Conservation (phyloP, 2,329 filamentous ascomycete species). For the Penicillium sp. region DNA sequence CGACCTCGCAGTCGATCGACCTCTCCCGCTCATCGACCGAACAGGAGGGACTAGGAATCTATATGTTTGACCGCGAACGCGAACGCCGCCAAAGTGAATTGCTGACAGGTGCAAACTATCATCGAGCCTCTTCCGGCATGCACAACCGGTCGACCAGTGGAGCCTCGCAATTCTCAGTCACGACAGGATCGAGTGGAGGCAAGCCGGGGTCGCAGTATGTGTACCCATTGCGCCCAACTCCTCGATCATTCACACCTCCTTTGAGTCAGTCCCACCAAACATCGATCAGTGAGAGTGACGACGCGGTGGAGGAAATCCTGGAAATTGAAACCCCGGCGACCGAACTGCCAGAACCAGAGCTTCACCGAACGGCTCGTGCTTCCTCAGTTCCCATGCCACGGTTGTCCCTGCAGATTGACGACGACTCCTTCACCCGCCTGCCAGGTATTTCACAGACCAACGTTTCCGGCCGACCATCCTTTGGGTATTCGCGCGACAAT, state of each 20-base stretch:
- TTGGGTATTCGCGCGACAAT: constrained; percentile 55
- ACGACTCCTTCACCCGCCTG: constrained; percentile 51
- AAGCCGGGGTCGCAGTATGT: constrained; percentile 57
- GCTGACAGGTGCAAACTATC: constrained; percentile 37
- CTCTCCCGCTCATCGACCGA: constrained; percentile 59
- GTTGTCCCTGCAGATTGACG: constrained; percentile 44
- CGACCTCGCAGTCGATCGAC: constrained; percentile 54
- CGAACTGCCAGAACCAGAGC: constrained; percentile 29
- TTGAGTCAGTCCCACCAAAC: constrained; percentile 54
- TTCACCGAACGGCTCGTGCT: constrained; percentile 38
- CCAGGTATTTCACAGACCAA: constrained; percentile 58
- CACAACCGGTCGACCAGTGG: constrained; percentile 60
- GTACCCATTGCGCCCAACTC: constrained; percentile 60
- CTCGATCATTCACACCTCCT: constrained; percentile 58
- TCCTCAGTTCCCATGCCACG: constrained; percentile 35
- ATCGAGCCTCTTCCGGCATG: constrained; percentile 46
- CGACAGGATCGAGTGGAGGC: constrained; percentile 50
- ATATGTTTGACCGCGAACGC: constrained; percentile 39
- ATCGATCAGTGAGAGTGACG: constrained; percentile 52
- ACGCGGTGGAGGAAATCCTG: constrained; percentile 49
- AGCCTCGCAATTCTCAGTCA: constrained; percentile 57
- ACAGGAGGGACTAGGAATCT: constrained; percentile 61
- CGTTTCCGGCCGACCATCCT: constrained; percentile 53
- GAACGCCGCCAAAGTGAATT: constrained; percentile 45
- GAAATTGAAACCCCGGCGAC: constrained; percentile 52